phyloP scores from a whole-genome alignment of 345 rosid species.

The Acer campestre region DNA sequence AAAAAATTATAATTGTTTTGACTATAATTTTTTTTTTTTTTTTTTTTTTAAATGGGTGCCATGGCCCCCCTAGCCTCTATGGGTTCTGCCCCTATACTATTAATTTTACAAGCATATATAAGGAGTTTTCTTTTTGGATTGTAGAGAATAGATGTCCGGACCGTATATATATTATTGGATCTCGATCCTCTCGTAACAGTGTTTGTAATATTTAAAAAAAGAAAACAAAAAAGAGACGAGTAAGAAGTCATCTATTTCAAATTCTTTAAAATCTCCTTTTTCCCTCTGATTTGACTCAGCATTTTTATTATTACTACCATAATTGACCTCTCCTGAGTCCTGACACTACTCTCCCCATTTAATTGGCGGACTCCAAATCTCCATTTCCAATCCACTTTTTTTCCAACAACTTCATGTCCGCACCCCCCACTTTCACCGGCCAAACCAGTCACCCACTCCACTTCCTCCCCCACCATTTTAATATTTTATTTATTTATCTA shows the following conservation, averaged over 20 bases:
- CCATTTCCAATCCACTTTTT: constrained; percentile 18
- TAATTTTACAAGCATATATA: too few relatives aligned
- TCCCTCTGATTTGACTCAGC: not conserved
- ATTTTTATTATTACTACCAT: not conserved
- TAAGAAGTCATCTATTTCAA: not conserved
- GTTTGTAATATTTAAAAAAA: too few relatives aligned
- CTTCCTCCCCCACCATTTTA: not conserved
- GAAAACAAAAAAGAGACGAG: not conserved
- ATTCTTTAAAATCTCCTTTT: not conserved
- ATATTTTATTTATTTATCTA: too few relatives aligned
- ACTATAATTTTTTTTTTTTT: too few relatives aligned
- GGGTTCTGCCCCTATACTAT: too few relatives aligned
- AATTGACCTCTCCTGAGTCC: constrained; percentile 19
- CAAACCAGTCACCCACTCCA: constrained; percentile 18
- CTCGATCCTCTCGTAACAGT: too few relatives aligned
- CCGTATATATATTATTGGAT: too few relatives aligned
- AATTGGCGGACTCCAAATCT: constrained; percentile 33
- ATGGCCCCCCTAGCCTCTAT: too few relatives aligned
- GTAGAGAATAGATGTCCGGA: too few relatives aligned
- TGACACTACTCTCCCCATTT: not conserved
- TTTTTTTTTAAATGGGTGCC: too few relatives aligned
- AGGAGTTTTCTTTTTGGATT: too few relatives aligned
- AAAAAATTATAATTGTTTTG: too few relatives aligned
- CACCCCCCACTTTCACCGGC: constrained; percentile 1
- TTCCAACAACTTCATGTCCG: not conserved